Percentiles rank a stretch among this genome's conserved stretches.
phyloP scores from a whole-genome alignment of 2,329 filamentous ascomycete genomes.

The Xylaria sp. region DNA sequence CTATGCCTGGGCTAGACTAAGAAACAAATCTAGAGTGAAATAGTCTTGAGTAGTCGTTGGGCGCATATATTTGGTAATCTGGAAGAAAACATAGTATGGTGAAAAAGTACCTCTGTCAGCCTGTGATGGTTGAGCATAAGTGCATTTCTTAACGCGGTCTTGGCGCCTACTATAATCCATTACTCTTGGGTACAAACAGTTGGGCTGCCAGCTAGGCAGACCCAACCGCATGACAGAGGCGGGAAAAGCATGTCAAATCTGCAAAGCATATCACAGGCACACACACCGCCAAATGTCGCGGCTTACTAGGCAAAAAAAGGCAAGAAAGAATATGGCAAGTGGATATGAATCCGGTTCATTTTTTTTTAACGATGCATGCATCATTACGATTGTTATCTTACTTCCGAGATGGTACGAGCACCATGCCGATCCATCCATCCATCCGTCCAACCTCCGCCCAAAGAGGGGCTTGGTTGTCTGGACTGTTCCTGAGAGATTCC shows the following conservation, averaged over 20 bases:
- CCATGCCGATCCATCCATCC: slow-evolving; percentile 9
- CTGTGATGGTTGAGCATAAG: slow-evolving; percentile 13
- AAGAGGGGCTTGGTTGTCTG: not conserved
- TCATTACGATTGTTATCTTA: slow-evolving; percentile 24
- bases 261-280: slow-evolving; percentile 1
- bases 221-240: slow-evolving; percentile 10
- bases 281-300: slow-evolving; percentile 1
- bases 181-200: not conserved
- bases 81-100: not conserved
- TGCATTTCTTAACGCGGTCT: slow-evolving; percentile 12
- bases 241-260: not conserved
- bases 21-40: no score
- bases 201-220: slow-evolving; percentile 34
- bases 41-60: no score
- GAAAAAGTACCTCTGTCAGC: slow-evolving; percentile 11
- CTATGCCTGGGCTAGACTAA: no score
- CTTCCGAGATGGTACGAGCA: slow-evolving; percentile 4
- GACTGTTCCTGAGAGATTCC: slow-evolving; percentile 23
- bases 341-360: slow-evolving; percentile 28
- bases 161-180: slow-evolving; percentile 11
- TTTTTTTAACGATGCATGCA: slow-evolving; percentile 31
- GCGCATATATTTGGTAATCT: not conserved
- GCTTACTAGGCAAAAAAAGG: slow-evolving; percentile 12
- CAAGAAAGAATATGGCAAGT: not conserved
- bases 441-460: not conserved